A percentile compares a stretch with the other conserved stretches of the same genome.
phyloP scores from a whole-genome alignment of 768 basidiomycete genomes.

The Hebeloma cylindrosporum region DNA sequence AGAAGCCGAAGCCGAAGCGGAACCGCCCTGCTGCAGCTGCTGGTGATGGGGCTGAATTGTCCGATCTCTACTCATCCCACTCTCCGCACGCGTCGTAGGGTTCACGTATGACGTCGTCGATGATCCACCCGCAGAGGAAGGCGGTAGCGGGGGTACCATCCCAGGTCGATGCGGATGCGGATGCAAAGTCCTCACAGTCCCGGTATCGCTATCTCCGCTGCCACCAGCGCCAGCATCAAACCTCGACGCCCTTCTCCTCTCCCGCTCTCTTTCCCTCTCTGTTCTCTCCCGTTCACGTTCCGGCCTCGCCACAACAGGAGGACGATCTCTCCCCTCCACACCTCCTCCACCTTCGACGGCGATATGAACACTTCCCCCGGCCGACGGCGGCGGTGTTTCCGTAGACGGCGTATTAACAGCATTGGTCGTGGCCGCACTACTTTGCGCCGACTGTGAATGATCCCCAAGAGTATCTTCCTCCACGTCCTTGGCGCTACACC shows the following conservation, averaged over 20 bases:
- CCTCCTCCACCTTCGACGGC: slow-evolving; percentile 2
- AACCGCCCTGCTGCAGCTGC: slow-evolving; percentile 4
- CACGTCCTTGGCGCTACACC: slow-evolving; percentile 72
- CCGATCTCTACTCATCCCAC: slow-evolving; percentile 22
- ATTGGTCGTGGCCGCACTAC: background rate
- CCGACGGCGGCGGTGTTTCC: background rate
- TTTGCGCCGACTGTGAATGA: slow-evolving; percentile 2
- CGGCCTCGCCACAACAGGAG: background rate
- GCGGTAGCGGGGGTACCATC: no score
- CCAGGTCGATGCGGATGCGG: no score
- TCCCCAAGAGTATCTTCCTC: slow-evolving; percentile 41
- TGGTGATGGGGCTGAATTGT: slow-evolving; percentile 22
- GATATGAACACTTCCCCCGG: slow-evolving; percentile 6
- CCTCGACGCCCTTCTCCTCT: slow-evolving; percentile 3
- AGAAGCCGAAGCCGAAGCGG: slow-evolving; percentile 6
- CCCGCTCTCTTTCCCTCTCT: slow-evolving; percentile 3
- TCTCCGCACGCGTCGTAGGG: slow-evolving; percentile 15
- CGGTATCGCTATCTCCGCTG: background rate
- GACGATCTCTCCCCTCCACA: background rate
- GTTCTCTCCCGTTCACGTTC: background rate
- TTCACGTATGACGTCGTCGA: background rate
- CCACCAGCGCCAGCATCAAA: slow-evolving; percentile 2
- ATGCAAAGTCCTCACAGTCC: background rate
- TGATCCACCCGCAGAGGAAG: background rate
- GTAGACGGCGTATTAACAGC: background rate